A percentile compares a stretch with the other conserved stretches of the same genome.
Evolutionary conservation across 2,329 filamentous ascomycete species (phyloP).

Genomic region (Ophiocordyceps robertsii): DNA sequence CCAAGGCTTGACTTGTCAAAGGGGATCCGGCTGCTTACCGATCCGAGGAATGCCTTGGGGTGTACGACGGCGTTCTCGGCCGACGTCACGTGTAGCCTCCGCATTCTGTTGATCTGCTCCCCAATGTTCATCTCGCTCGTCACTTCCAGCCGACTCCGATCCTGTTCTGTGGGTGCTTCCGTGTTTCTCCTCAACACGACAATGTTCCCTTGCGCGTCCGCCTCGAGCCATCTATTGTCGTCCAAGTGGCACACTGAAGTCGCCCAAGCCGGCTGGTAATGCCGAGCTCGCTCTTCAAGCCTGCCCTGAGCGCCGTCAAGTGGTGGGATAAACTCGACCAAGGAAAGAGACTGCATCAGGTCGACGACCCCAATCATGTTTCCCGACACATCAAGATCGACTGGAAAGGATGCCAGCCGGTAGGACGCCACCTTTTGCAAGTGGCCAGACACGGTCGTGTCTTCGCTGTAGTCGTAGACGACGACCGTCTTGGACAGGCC

Average conservation of each 20-base stretch:
- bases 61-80: constrained; percentile 53
- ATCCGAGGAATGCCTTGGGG: constrained; percentile 78
- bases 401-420: constrained; percentile 69
- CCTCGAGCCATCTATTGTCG: constrained; percentile 63
- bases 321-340: constrained; percentile 57
- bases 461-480: constrained; percentile 41
- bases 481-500: constrained; percentile 80
- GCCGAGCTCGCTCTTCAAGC: constrained; percentile 62
- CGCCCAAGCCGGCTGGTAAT: constrained; percentile 71
- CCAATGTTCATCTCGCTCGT: constrained; percentile 76
- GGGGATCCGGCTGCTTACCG: constrained; percentile 41
- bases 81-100: constrained; percentile 54
- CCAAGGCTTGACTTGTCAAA: not conserved
- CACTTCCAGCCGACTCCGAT: constrained; percentile 55
- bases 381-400: constrained; percentile 63
- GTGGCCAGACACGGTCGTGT: constrained; percentile 37
- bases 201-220: constrained; percentile 80
- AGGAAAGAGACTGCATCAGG: constrained; percentile 80
- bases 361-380: constrained; percentile 75
- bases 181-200: constrained; percentile 64
- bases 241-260: constrained; percentile 65
- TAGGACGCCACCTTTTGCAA: constrained; percentile 64
- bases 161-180: constrained; percentile 60
- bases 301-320: constrained; percentile 42
- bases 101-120: constrained; percentile 86